A percentile compares a stretch with the other conserved stretches of the same genome.
These are phyloP conservation scores for Candida hungchunana DNA, from an alignment of 805 yeast species.

Conservation along the genomic window DNA sequence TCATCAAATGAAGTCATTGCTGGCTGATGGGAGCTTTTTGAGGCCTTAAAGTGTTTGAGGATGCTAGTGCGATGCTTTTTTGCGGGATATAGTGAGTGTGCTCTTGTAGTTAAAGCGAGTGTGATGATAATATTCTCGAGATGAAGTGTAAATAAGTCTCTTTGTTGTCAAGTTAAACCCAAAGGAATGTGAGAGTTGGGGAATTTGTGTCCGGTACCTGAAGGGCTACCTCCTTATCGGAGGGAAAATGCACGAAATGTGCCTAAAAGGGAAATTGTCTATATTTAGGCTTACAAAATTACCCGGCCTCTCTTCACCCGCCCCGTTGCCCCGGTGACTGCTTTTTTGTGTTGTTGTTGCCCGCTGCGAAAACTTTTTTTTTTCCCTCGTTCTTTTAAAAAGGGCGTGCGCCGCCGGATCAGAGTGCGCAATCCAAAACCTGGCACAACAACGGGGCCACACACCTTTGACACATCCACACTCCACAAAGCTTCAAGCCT, in stretches of 20 bases:
- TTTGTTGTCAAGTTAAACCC: too few species aligned
- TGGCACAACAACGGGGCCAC: conserved; percentile 11
- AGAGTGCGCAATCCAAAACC: conserved; percentile 9
- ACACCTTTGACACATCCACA: conserved; percentile 11
- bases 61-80: too few species aligned
- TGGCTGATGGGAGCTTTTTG: too few species aligned
- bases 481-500: too few species aligned
- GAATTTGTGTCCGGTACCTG: too few species aligned
- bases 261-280: not conserved
- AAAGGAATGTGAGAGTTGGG: too few species aligned
- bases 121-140: too few species aligned
- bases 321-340: conserved; percentile 1
- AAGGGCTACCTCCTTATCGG: not conserved
- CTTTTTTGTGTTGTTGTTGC: conserved; percentile 7
- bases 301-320: conserved; percentile 1
- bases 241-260: not conserved
- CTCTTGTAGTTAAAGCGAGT: too few species aligned
- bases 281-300: not conserved
- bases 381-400: conserved; percentile 4
- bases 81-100: too few species aligned
- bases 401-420: conserved; percentile 14
- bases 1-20: too few species aligned
- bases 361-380: conserved; percentile 11
- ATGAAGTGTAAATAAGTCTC: too few species aligned
- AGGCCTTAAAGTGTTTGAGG: too few species aligned